These are phyloP conservation scores for Hebeloma cylindrosporum DNA, from an alignment of 768 basidiomycete species.

Conservation along the genomic window DNA sequence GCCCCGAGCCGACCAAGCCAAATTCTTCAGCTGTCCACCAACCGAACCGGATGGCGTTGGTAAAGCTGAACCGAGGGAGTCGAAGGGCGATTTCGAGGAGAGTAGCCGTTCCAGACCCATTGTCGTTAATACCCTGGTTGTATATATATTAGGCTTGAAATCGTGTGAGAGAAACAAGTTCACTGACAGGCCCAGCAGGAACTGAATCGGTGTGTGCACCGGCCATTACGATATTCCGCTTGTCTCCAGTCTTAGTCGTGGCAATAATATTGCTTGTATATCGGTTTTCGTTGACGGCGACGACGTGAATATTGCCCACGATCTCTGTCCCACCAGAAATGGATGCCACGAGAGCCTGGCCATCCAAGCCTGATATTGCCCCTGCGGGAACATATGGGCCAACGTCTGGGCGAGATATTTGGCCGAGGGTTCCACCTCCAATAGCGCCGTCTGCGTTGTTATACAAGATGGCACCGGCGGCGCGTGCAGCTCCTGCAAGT, in stretches of 20 bases:
- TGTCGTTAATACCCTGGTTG: conserved; percentile 31
- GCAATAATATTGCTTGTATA: conserved; percentile 31
- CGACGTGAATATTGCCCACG: conserved; percentile 25
- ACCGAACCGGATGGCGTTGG: conserved; percentile 32
- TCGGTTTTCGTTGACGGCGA: conserved; percentile 25
- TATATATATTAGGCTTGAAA: neutral
- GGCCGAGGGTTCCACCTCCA: conserved; percentile 25
- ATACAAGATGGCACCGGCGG: conserved; percentile 29
- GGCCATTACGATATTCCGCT: conserved; percentile 28
- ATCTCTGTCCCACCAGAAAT: conserved; percentile 23
- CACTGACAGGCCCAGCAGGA: conserved; percentile 29
- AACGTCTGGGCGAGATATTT: conserved; percentile 18
- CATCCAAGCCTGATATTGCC: conserved; percentile 25
- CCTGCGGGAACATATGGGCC: conserved; percentile 28
- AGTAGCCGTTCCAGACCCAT: conserved; percentile 30
- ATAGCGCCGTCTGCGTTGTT: conserved; percentile 29
- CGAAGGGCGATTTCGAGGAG: conserved; percentile 30
- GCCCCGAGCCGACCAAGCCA: conserved; percentile 30
- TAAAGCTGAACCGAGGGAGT: conserved; percentile 27
- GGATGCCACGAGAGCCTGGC: conserved; percentile 22
- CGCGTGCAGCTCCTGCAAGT: conserved; percentile 26
- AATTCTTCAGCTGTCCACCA: conserved; percentile 36
- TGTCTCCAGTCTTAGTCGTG: conserved; percentile 28
- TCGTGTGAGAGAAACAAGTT: neutral
- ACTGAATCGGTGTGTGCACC: conserved; percentile 34